Percentiles rank a stretch among this genome's conserved stretches.
These are phyloP conservation scores for Phylloporus rhodoxanthus DNA, from an alignment of 768 basidiomycete species.

Conservation along the genomic window DNA sequence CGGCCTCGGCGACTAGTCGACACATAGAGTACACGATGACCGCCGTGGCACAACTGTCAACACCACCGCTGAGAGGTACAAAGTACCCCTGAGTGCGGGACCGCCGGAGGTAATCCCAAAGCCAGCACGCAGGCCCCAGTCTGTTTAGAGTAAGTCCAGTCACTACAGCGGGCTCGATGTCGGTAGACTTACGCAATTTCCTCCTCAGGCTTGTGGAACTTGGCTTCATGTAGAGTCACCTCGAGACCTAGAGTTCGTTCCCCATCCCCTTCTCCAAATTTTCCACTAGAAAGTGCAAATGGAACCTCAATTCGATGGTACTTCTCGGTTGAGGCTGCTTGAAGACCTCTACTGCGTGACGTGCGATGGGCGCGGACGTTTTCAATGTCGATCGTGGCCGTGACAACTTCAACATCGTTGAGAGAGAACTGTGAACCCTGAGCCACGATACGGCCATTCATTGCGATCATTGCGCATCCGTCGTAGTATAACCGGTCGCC, in stretches of 20 bases:
- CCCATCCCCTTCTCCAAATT: constrained; percentile 58
- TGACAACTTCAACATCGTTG: constrained; percentile 92
- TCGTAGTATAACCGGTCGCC: constrained; percentile 98
- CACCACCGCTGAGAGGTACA: constrained; percentile 90
- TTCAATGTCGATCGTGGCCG: constrained; percentile 94
- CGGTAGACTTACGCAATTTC: constrained; percentile 80
- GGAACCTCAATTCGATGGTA: constrained; percentile 83
- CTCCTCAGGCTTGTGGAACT: constrained; percentile 85
- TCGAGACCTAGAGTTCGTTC: constrained; percentile 44
- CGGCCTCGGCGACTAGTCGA: constrained; percentile 78
- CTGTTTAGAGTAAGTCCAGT: constrained; percentile 36
- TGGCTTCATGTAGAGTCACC: constrained; percentile 34
- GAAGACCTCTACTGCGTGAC: constrained; percentile 79
- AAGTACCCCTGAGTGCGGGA: constrained; percentile 95
- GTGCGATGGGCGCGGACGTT: constrained; percentile 89
- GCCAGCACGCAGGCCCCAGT: constrained; percentile 96
- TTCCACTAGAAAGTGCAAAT: constrained; percentile 72
- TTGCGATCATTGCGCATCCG: constrained; percentile 92
- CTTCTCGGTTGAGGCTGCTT: constrained; percentile 68
- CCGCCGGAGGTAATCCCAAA: constrained; percentile 98
- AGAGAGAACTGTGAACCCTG: constrained; percentile 97
- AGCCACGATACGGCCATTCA: constrained; percentile 88
- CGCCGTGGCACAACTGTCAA: constrained; percentile 96
- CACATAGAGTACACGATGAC: constrained; percentile 98
- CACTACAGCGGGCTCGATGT: background rate